These are phyloP conservation scores for Geosmithia morbida DNA, from an alignment of 2,329 filamentous ascomycete species.

Conservation along the genomic window DNA sequence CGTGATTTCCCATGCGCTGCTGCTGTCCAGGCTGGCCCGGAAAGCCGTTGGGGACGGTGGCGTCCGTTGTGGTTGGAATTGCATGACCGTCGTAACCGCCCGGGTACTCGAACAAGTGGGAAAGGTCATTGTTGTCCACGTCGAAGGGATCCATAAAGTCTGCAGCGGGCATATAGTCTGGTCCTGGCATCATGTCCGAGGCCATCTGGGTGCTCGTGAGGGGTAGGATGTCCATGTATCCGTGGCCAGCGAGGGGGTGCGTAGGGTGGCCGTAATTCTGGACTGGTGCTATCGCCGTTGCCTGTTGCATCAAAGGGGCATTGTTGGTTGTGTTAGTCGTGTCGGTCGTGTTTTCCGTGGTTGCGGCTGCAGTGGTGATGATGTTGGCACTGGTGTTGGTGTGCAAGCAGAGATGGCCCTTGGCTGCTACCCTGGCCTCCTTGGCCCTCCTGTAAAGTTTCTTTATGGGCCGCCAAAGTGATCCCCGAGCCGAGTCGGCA, in stretches of 20 bases:
- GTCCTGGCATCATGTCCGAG: neutral
- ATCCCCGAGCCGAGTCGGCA: conserved; percentile 33
- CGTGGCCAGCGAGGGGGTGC: neutral
- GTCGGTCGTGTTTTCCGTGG: too few relatives aligned
- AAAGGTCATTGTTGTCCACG: conserved; percentile 13
- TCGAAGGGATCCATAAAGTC: conserved; percentile 7
- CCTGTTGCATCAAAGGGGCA: neutral
- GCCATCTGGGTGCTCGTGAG: neutral
- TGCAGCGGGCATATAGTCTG: neutral
- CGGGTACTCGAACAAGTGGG: conserved; percentile 11
- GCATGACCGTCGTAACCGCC: too few relatives aligned
- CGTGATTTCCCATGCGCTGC: conserved; percentile 7
- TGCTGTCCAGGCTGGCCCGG: neutral
- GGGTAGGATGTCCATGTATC: neutral
- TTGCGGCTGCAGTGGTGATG: conserved; percentile 1
- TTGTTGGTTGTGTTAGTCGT: neutral
- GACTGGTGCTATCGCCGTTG: neutral
- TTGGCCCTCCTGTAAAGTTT: conserved; percentile 36
- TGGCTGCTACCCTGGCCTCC: conserved; percentile 16
- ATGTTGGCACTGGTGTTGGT: conserved; percentile 1
- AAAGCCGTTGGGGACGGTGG: too few relatives aligned
- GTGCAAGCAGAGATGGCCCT: neutral
- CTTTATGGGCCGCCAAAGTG: conserved; percentile 38
- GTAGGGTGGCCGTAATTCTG: neutral
- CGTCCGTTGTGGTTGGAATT: too few relatives aligned